phyloP scores from a whole-genome alignment of 2,329 filamentous ascomycete species.

The Venturia asperata region DNA sequence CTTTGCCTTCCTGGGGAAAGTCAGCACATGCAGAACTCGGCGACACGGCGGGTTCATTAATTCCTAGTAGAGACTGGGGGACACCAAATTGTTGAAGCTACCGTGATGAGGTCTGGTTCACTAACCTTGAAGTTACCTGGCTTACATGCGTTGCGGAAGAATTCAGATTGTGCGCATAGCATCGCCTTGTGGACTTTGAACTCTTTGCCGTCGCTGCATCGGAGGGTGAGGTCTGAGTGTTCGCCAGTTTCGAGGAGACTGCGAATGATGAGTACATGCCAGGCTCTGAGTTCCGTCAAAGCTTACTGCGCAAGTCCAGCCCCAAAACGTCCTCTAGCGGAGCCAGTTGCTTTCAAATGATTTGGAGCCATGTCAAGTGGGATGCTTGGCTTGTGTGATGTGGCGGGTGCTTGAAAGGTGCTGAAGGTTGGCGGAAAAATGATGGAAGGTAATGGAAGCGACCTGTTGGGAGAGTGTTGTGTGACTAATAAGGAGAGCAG shows the following conservation, averaged over 20 bases:
- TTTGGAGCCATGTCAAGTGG: neutral
- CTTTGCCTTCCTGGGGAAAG: neutral
- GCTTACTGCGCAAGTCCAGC: neutral
- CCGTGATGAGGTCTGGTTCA: neutral
- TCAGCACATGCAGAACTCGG: neutral
- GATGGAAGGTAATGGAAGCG: neutral
- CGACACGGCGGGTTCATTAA: too few relatives aligned
- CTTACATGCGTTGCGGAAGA: neutral
- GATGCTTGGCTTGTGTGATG: neutral
- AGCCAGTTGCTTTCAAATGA: neutral
- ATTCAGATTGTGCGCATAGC: conserved; percentile 16
- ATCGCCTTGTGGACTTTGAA: conserved; percentile 23
- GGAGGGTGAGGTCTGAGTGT: conserved; percentile 22
- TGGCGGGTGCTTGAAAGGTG: neutral
- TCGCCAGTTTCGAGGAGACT: neutral
- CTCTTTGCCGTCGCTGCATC: conserved; percentile 18
- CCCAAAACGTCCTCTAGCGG: neutral
- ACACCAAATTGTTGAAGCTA: too few relatives aligned
- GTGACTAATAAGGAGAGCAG: neutral
- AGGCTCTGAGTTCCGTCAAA: neutral
- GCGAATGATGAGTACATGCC: neutral
- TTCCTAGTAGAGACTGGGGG: too few relatives aligned
- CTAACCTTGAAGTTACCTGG: neutral
- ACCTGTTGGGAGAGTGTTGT: neutral
- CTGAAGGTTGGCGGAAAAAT: neutral